These are phyloP conservation scores for Planoprotostelium fungivorum DNA, from an alignment of 78 protist genomes.

Conservation along the genomic window DNA sequence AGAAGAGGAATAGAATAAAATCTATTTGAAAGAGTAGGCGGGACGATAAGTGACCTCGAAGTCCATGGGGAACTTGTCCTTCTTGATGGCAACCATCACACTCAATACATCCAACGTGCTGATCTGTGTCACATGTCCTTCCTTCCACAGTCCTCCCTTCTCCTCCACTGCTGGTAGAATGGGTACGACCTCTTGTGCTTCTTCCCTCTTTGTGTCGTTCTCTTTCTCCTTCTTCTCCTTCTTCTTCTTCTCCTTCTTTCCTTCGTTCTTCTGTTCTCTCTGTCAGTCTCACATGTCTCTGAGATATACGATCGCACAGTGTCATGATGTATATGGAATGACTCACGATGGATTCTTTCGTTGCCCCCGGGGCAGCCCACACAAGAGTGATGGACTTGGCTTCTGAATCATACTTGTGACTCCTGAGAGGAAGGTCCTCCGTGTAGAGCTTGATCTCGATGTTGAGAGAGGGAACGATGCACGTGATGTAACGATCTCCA, in stretches of 20 bases:
- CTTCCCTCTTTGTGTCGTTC: neutral
- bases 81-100: neutral
- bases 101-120: neutral
- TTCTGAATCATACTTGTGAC: neutral
- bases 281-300: neutral
- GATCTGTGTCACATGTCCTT: neutral
- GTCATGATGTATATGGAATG: no score
- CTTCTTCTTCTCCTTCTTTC: no score
- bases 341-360: neutral
- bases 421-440: neutral
- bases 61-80: neutral
- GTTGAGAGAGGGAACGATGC: neutral
- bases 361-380: neutral
- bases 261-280: neutral
- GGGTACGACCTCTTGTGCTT: neutral
- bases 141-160: neutral
- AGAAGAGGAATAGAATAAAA: no score
- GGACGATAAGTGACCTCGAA: neutral
- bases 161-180: neutral
- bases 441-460: neutral
- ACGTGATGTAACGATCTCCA: neutral
- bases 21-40: neutral
- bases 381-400: neutral
- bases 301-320: no score
- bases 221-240: neutral